These are phyloP conservation scores for Nemophila menziesii DNA, from an alignment of 257 asterid genomes.

Conservation along the genomic window DNA sequence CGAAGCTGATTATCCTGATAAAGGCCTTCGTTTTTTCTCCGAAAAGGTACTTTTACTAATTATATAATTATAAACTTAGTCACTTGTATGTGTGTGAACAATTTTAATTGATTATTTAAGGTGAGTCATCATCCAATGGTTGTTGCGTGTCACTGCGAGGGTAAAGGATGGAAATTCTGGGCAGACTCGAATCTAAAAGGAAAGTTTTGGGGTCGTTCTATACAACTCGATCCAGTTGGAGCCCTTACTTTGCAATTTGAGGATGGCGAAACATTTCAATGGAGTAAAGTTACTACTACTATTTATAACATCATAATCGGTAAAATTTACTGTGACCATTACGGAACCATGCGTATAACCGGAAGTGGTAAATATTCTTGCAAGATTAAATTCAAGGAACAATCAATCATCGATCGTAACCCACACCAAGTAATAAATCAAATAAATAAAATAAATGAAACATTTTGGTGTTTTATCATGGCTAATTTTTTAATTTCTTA, in stretches of 20 bases:
- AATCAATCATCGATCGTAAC: slow-evolving; percentile 93
- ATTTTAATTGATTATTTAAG: slow-evolving; percentile 28
- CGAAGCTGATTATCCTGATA: slow-evolving; percentile 97
- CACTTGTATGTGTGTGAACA: not conserved
- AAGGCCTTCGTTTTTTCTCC: slow-evolving; percentile 85
- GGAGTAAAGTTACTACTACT: slow-evolving; percentile 99
- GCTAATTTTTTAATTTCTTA: slow-evolving; percentile 19
- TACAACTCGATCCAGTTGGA: slow-evolving; percentile 97
- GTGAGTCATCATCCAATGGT: slow-evolving; percentile 98
- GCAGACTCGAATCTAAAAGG: slow-evolving; percentile 98
- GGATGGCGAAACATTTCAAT: slow-evolving; percentile 89
- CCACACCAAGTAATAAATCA: slow-evolving; percentile 97
- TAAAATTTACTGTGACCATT: slow-evolving; percentile 90
- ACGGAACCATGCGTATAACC: slow-evolving; percentile 94
- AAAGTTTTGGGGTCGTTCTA: slow-evolving; percentile 98
- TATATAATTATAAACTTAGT: slow-evolving; percentile 1
- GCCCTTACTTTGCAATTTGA: slow-evolving; percentile 81
- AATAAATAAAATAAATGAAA: too few relatives aligned
- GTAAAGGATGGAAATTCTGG: slow-evolving; percentile 94
- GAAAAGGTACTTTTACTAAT: slow-evolving; percentile 56
- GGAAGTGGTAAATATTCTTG: slow-evolving; percentile 93
- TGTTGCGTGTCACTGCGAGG: slow-evolving; percentile 98
- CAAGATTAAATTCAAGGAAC: slow-evolving; percentile 98
- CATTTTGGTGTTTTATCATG: too few relatives aligned
- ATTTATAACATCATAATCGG: slow-evolving; percentile 93